phyloP scores from a whole-genome alignment of 225 moss, liverwort and hornwort species.

The Marchantia polymorpha region DNA sequence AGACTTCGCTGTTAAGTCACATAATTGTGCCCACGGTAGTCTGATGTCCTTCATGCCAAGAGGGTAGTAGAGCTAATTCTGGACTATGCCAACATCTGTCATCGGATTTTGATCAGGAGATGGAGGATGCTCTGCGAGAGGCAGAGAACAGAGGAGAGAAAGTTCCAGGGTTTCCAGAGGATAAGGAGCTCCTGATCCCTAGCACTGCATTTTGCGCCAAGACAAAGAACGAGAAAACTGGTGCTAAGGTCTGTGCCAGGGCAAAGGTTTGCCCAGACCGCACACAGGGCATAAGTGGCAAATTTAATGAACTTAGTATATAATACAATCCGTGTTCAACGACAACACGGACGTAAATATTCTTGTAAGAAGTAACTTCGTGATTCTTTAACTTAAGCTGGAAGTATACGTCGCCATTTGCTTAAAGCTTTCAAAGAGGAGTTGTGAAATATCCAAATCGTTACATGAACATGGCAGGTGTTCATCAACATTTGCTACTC shows the following conservation, averaged over 20 bases:
- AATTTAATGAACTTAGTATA: neutral
- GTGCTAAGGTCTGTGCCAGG: slow-evolving; percentile 39
- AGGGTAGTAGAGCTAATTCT: no score
- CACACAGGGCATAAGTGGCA: neutral
- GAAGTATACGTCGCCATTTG: neutral
- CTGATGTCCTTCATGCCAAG: neutral
- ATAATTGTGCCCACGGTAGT: neutral
- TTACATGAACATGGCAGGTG: slow-evolving; percentile 37
- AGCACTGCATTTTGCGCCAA: slow-evolving; percentile 53
- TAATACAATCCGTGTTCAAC: neutral
- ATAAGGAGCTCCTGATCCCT: slow-evolving; percentile 63
- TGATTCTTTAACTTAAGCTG: neutral
- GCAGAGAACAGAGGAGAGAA: slow-evolving; percentile 46
- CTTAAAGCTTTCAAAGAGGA: neutral
- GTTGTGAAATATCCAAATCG: no score
- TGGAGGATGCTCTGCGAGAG: slow-evolving; percentile 35
- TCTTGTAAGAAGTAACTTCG: neutral
- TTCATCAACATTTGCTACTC: slow-evolving; percentile 76
- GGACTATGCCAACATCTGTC: no score
- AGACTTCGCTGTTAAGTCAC: neutral
- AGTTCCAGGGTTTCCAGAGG: slow-evolving; percentile 41
- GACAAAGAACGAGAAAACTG: slow-evolving; percentile 45
- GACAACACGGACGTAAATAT: neutral
- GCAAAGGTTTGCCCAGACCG: neutral
- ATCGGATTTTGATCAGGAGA: slow-evolving; percentile 27